Evolutionary conservation across 352 stramenopile species (phyloP).

Genomic region (Pseudoperonospora humuli): DNA sequence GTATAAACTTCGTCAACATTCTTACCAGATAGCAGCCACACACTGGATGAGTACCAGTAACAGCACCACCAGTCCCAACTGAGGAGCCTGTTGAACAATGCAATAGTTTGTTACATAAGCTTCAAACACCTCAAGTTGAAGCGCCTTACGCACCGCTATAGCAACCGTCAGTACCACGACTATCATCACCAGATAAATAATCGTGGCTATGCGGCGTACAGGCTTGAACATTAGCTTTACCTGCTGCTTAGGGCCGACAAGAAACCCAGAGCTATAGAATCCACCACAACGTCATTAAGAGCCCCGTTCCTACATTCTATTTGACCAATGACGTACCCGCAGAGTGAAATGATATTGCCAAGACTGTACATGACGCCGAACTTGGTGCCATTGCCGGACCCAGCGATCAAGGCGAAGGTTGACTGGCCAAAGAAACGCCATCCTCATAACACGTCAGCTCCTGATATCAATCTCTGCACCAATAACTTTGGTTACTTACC

Average conservation of each 20-base stretch:
- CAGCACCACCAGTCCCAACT: slow-evolving; percentile 69
- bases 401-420: slow-evolving; percentile 67
- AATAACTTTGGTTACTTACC: slow-evolving; percentile 25
- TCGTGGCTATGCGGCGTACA: slow-evolving; percentile 55
- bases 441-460: too few species aligned
- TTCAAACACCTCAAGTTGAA: neutral
- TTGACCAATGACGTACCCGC: slow-evolving; percentile 33
- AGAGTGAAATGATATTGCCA: slow-evolving; percentile 78
- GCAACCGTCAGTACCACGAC: slow-evolving; percentile 61
- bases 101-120: neutral
- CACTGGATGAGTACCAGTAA: slow-evolving; percentile 76
- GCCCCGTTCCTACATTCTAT: neutral
- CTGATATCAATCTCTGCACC: too few species aligned
- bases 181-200: slow-evolving; percentile 78
- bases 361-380: slow-evolving; percentile 81
- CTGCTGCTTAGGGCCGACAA: slow-evolving; percentile 73
- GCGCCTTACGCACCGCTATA: slow-evolving; percentile 36
- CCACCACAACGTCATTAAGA: slow-evolving; percentile 2
- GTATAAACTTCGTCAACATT: neutral
- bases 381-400: slow-evolving; percentile 59
- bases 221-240: slow-evolving; percentile 86
- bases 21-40: slow-evolving; percentile 59
- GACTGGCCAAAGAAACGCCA: slow-evolving; percentile 43
- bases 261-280: slow-evolving; percentile 55
- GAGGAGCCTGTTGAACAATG: slow-evolving; percentile 29